These are phyloP conservation scores for Naumovozyma baii DNA, from an alignment of 805 yeast genomes.

Conservation along the genomic window DNA sequence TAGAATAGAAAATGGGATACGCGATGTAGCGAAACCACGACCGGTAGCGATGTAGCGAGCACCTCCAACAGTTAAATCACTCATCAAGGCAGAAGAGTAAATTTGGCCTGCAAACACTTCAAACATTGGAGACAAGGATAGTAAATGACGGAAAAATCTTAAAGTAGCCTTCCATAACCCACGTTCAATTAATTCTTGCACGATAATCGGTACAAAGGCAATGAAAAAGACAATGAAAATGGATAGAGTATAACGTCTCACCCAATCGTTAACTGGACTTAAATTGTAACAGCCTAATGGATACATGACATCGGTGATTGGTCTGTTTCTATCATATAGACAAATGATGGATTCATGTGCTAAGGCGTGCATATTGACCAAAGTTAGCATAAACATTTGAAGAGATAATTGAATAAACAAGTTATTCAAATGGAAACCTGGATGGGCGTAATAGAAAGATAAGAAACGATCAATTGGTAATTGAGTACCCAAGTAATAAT, in stretches of 20 bases:
- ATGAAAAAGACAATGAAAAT: slow-evolving; percentile 84
- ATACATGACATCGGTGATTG: slow-evolving; percentile 59
- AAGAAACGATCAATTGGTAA: slow-evolving; percentile 81
- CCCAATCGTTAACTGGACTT: slow-evolving; percentile 79
- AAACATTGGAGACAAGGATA: slow-evolving; percentile 67
- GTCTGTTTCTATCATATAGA: slow-evolving; percentile 52
- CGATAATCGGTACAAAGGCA: slow-evolving; percentile 66
- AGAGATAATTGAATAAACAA: slow-evolving; percentile 77
- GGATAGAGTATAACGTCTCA: slow-evolving; percentile 73
- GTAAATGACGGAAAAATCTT: slow-evolving; percentile 57
- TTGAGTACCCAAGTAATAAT: slow-evolving; percentile 81
- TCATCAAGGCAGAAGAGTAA: slow-evolving; percentile 58
- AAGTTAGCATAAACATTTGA: slow-evolving; percentile 71
- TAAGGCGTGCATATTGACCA: slow-evolving; percentile 71
- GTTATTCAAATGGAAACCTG: slow-evolving; percentile 90
- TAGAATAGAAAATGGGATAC: slow-evolving; percentile 64
- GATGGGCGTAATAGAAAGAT: slow-evolving; percentile 91
- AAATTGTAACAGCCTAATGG: slow-evolving; percentile 84
- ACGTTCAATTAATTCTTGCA: slow-evolving; percentile 73
- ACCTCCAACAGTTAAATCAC: slow-evolving; percentile 72
- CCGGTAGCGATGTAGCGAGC: slow-evolving; percentile 82
- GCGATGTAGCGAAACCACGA: slow-evolving; percentile 74
- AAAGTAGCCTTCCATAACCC: slow-evolving; percentile 67
- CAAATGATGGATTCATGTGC: slow-evolving; percentile 66
- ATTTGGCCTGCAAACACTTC: slow-evolving; percentile 78